Conservation (phyloP, 2,329 filamentous ascomycete species). For the Talaromyces sp. region DNA sequence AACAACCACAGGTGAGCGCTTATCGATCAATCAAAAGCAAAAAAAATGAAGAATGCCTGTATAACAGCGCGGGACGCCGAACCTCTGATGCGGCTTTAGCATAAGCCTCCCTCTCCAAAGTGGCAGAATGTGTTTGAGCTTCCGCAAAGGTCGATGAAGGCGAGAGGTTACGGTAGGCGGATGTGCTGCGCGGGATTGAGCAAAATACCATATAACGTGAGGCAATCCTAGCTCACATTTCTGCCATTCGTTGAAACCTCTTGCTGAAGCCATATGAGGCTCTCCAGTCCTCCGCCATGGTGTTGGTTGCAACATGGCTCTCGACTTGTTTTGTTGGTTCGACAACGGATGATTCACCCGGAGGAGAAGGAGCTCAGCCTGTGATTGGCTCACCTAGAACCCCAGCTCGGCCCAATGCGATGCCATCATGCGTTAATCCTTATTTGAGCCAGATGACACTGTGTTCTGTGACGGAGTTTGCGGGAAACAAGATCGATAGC, state of each 20-base stretch:
- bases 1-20: slow-evolving; percentile 23
- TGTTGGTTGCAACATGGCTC: neutral
- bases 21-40: neutral
- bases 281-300: slow-evolving; percentile 45
- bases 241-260: slow-evolving; percentile 61
- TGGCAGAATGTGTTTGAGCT: slow-evolving; percentile 58
- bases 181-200: slow-evolving; percentile 38
- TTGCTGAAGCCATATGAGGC: slow-evolving; percentile 54
- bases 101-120: slow-evolving; percentile 54
- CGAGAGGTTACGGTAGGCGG: slow-evolving; percentile 47
- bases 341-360: neutral
- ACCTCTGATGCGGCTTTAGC: slow-evolving; percentile 38
- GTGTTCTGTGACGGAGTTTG: neutral
- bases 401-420: slow-evolving; percentile 3
- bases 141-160: slow-evolving; percentile 46
- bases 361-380: neutral
- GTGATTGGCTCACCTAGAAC: neutral
- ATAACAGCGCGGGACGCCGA: slow-evolving; percentile 16
- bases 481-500: neutral
- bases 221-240: slow-evolving; percentile 48
- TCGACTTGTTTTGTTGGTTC: neutral
- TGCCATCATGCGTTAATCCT: neutral
- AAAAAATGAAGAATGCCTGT: neutral
- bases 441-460: neutral
- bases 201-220: neutral